phyloP scores from a whole-genome alignment of 345 rosid species.

The Boechera divaricarpa region DNA sequence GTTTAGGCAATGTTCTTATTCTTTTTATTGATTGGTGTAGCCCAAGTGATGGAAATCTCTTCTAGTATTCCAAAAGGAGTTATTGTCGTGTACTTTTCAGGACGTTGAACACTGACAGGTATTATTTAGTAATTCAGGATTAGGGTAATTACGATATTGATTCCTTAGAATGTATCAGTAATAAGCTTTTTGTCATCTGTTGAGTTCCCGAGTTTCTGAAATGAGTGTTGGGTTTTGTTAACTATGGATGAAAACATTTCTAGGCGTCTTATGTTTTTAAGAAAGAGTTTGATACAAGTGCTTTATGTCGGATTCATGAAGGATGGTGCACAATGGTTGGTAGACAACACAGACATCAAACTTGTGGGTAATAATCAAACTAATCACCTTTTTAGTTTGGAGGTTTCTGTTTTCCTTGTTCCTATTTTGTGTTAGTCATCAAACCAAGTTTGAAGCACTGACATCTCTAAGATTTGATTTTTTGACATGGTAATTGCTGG shows the following conservation, averaged over 20 bases:
- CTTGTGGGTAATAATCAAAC: slow-evolving; percentile 61
- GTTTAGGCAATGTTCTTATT: neutral
- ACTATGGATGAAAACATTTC: slow-evolving; percentile 22
- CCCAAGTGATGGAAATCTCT: slow-evolving; percentile 82
- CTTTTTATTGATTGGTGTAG: slow-evolving; percentile 43
- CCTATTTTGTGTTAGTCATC: neutral
- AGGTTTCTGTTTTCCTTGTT: neutral
- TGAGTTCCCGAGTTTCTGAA: too few species aligned
- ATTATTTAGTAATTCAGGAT: neutral
- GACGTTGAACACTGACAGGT: slow-evolving; percentile 90
- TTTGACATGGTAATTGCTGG: neutral
- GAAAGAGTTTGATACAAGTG: slow-evolving; percentile 73
- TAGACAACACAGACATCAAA: slow-evolving; percentile 86
- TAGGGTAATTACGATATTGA: neutral
- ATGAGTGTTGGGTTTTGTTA: neutral
- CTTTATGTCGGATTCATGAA: slow-evolving; percentile 79
- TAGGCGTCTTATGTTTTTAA: slow-evolving; percentile 90
- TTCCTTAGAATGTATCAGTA: neutral
- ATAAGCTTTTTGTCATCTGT: neutral
- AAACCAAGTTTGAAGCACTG: neutral
- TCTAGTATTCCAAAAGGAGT: slow-evolving; percentile 76
- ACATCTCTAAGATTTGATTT: slow-evolving; percentile 9
- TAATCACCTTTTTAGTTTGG: neutral
- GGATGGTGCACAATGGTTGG: slow-evolving; percentile 93
- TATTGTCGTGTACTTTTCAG: slow-evolving; percentile 83